Evolutionary conservation across 495 filamentous ascomycete genomes (phyloP).

Genomic region (Aspergillus asperescens): DNA sequence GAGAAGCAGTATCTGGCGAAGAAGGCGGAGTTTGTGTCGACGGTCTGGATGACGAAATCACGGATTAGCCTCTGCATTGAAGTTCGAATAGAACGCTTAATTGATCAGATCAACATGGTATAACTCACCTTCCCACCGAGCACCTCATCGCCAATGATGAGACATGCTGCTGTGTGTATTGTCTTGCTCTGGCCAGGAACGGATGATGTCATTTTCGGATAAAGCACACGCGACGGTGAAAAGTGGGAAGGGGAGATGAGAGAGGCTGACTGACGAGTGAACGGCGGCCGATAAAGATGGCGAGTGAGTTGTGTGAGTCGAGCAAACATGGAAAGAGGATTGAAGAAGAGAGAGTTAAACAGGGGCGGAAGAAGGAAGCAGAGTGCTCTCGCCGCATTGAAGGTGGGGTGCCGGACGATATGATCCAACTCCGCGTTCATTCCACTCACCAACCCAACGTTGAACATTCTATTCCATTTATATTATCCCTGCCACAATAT

Average conservation of each 20-base stretch:
- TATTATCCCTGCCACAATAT: background rate
- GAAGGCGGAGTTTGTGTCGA: slow-evolving; percentile 89
- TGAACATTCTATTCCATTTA: background rate
- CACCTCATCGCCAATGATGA: slow-evolving; percentile 96
- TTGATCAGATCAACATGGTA: background rate
- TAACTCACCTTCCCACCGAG: slow-evolving; percentile 87
- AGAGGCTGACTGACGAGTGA: slow-evolving; percentile 39
- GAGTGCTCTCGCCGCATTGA: background rate
- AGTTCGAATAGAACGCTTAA: background rate
- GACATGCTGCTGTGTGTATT: slow-evolving; percentile 85
- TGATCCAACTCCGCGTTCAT: background rate
- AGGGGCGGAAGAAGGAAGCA: background rate
- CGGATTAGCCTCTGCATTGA: background rate
- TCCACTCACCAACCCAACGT: background rate
- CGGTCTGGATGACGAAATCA: slow-evolving; percentile 44
- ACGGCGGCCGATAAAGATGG: slow-evolving; percentile 61
- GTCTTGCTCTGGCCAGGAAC: slow-evolving; percentile 47
- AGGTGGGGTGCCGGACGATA: background rate
- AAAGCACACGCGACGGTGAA: slow-evolving; percentile 19
- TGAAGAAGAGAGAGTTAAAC: background rate
- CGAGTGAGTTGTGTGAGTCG: slow-evolving; percentile 67
- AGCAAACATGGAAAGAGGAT: slow-evolving; percentile 56
- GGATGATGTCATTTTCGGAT: slow-evolving; percentile 52
- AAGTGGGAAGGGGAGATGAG: slow-evolving; percentile 42
- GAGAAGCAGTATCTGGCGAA: slow-evolving; percentile 91